Base-by-base conservation (phyloP, 2,329 filamentous ascomycete genomes). In the Dichotomopilus funicola region DNA sequence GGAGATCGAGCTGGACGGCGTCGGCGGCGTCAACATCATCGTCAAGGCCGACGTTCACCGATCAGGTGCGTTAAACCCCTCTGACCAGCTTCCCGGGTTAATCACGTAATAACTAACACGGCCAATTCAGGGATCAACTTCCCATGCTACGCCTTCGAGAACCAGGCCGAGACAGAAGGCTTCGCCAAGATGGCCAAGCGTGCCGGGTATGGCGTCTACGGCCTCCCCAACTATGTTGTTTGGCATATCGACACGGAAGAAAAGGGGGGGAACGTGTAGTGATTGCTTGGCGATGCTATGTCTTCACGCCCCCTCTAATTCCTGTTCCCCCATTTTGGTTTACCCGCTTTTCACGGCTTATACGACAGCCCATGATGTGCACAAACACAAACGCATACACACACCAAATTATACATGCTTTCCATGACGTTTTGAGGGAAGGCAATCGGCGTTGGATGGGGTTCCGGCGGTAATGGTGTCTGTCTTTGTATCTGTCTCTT, bases 101-200 rank as follows among this genome's bases (percentile, higher is more conserved):
- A 6, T 13, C 2, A 33, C 47, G 53, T 36, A 47, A 62, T 27
- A 27, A 27, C 62, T 27, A 27, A 27, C 19, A 27, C 3, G 19
- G 19, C 19, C 43, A 4, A 9, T 5, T 1, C 11, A 92, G 91
- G 92, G 60, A 94, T 99, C 76, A 99, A 99, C 73, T 99, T 99
- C 72, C 94, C 94, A 7, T 86, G 85, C 69, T 99, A 99, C 67
- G 82, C 94, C 3, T 99, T 99, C 70, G 94, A 99, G 71, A 97
- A 99, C 72, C 94, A 99, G 75, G 94, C 94, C 61, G 94, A 99
- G 73, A 99, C 94, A 4, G 94, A 99, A 74, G 94, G 94, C 6
- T 99, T 99, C 68, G 94, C 94, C 40, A 96, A 95, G 72, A 99
- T 99, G 94, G 94, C 94, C 57, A 96, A 95, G 76, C 81, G 91